phyloP scores from a whole-genome alignment of 345 rosid genomes.

The Noccaea bulbosa region DNA sequence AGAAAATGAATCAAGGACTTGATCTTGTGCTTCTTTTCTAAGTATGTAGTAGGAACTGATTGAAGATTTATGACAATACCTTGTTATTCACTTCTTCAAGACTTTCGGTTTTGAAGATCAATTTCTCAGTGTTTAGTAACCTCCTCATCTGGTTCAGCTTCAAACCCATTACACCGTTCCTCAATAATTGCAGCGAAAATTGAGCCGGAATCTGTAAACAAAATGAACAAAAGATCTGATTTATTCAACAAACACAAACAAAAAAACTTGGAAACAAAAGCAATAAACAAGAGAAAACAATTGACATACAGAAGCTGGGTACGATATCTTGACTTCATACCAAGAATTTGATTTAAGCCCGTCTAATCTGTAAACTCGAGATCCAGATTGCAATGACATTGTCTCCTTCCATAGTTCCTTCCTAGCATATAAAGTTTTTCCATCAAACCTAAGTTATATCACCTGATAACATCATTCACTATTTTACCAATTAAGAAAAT shows the following conservation, averaged over 20 bases:
- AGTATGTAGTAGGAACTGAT: neutral
- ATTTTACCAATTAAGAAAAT: neutral
- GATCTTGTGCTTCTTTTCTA: neutral
- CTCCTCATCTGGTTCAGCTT: conserved; percentile 48
- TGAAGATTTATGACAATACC: conserved; percentile 41
- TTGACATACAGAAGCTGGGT: conserved; percentile 94
- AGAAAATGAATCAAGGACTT: neutral
- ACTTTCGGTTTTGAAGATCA: conserved; percentile 58
- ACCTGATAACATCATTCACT: conserved; percentile 1
- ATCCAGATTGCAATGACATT: conserved; percentile 60
- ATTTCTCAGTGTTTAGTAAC: conserved; percentile 67
- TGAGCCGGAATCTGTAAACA: conserved; percentile 66
- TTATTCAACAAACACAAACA: conserved; percentile 22
- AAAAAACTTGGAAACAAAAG: conserved; percentile 14
- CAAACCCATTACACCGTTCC: conserved; percentile 44
- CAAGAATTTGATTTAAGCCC: conserved; percentile 71
- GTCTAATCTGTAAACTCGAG: conserved; percentile 58
- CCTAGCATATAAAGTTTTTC: conserved; percentile 57
- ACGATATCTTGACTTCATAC: conserved; percentile 99
- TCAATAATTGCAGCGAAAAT: conserved; percentile 65
- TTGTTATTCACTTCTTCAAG: conserved; percentile 43
- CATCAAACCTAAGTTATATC: conserved; percentile 45
- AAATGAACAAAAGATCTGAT: neutral
- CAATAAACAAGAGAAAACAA: conserved; percentile 9
- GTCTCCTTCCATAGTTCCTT: conserved; percentile 73